Evolutionary conservation across 148 eudicot species (phyloP).

Genomic region (Polygonum maritimum): DNA sequence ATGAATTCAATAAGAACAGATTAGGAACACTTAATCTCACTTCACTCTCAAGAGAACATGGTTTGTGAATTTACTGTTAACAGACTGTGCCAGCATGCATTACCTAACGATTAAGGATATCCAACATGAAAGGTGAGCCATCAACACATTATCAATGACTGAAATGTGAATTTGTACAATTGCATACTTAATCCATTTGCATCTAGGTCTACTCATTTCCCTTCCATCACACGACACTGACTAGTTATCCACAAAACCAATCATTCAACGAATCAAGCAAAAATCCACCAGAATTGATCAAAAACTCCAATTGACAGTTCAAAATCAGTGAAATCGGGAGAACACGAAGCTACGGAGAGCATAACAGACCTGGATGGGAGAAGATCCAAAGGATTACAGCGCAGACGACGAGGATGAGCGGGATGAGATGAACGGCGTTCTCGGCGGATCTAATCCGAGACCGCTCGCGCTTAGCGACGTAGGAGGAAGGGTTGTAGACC

Average conservation of each 20-base stretch:
- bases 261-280: background rate
- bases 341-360: background rate
- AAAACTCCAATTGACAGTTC: background rate
- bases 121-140: no score
- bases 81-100: background rate
- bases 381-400: conserved; percentile 64
- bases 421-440: conserved; percentile 62
- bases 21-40: no score
- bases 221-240: background rate
- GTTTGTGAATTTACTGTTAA: background rate
- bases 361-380: conserved; percentile 44
- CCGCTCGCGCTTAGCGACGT: conserved; percentile 40
- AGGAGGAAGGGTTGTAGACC: conserved; percentile 30
- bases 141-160: background rate
- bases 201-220: background rate
- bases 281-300: background rate
- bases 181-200: background rate
- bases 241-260: background rate
- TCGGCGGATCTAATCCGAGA: conserved; percentile 55
- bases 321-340: background rate
- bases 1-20: no score
- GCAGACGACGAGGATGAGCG: conserved; percentile 48
- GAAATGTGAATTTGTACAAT: background rate
- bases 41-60: no score
- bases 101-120: no score